Conservation (phyloP, 371 early-diverging fungal genomes). For the Syncephalastrum sp. region DNA sequence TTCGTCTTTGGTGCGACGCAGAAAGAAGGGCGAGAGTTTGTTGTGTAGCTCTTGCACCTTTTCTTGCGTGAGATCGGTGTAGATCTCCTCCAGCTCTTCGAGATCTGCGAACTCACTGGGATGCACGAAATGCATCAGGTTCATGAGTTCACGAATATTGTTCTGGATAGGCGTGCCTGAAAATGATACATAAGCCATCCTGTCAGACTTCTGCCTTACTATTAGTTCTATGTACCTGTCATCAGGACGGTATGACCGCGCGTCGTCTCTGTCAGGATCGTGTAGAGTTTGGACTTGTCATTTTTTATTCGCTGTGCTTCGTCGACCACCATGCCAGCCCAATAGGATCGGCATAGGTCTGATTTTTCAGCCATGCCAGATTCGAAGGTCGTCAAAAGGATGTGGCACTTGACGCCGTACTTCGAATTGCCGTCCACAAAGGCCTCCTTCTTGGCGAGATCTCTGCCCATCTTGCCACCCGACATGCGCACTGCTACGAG, state of each 20-base stretch:
- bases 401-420: constrained; percentile 68
- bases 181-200: constrained; percentile 1
- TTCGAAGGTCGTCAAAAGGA: constrained; percentile 81
- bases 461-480: constrained; percentile 45
- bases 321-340: constrained; percentile 77
- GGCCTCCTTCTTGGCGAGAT: constrained; percentile 61
- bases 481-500: constrained; percentile 58
- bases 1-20: constrained; percentile 89
- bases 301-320: constrained; percentile 92
- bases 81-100: constrained; percentile 52
- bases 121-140: constrained; percentile 78
- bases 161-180: constrained; percentile 80
- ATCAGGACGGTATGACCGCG: constrained; percentile 67
- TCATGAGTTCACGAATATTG: constrained; percentile 70
- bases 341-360: constrained; percentile 25
- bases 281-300: constrained; percentile 66
- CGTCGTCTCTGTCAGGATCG: constrained; percentile 49
- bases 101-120: constrained; percentile 48
- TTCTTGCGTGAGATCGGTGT: constrained; percentile 45
- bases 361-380: constrained; percentile 50
- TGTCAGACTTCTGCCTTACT: too few relatives aligned
- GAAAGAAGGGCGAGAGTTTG: constrained; percentile 78
- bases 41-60: constrained; percentile 38
- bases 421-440: constrained; percentile 48
- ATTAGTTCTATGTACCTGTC: constrained; percentile 39